Conservation (phyloP, 768 basidiomycete species). For the Brasilioporus rufonigricans region DNA sequence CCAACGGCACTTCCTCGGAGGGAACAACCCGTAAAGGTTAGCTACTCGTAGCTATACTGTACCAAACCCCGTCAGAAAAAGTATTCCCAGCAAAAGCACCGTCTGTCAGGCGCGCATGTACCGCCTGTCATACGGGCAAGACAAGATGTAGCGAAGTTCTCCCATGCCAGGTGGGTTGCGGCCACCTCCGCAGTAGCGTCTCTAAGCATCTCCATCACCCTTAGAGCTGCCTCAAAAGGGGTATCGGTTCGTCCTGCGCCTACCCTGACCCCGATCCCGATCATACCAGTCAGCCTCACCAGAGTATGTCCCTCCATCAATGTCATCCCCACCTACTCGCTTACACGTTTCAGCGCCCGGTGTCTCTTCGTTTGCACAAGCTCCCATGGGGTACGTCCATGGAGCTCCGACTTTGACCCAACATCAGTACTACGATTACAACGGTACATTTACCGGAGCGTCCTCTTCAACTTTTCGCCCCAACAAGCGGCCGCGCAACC, state of each 20-base stretch:
- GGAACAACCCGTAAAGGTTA: constrained; percentile 57
- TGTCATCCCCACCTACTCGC: neutral
- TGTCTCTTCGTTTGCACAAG: constrained; percentile 37
- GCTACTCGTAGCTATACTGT: constrained; percentile 27
- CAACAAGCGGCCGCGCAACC: constrained; percentile 70
- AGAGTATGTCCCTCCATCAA: constrained; percentile 17
- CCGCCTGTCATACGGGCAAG: constrained; percentile 80
- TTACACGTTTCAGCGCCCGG: constrained; percentile 28
- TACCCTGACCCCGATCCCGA: constrained; percentile 77
- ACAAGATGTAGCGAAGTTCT: constrained; percentile 80
- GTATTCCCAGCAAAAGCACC: constrained; percentile 65
- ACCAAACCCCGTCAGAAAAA: constrained; percentile 8
- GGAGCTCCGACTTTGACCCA: constrained; percentile 49
- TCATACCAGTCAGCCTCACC: constrained; percentile 37
- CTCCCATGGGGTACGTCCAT: constrained; percentile 39
- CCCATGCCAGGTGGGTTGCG: constrained; percentile 65
- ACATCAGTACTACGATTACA: constrained; percentile 76
- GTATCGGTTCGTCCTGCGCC: constrained; percentile 64
- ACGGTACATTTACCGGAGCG: constrained; percentile 61
- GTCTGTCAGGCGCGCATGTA: constrained; percentile 76
- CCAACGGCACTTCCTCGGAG: constrained; percentile 29
- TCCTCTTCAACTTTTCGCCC: constrained; percentile 80
- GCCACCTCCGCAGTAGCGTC: constrained; percentile 6
- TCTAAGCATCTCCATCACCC: neutral
- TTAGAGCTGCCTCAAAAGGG: constrained; percentile 81